phyloP scores from a whole-genome alignment of 2,329 filamentous ascomycete species.

The Bipolaris oryzae region DNA sequence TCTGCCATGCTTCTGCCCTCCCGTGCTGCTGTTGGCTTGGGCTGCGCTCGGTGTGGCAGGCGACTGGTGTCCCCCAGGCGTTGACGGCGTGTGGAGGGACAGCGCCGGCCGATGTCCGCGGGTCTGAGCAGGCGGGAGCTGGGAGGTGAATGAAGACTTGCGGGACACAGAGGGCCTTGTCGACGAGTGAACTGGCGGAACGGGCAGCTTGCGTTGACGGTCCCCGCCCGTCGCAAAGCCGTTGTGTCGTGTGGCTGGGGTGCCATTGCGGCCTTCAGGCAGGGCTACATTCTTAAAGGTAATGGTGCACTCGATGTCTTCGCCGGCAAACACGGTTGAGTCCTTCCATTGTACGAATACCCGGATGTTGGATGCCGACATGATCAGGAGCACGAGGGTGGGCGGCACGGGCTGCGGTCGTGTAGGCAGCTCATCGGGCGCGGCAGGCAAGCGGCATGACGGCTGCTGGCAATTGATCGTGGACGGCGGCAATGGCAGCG shows the following conservation, averaged over 20 bases:
- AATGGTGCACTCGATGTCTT: slow-evolving; percentile 93
- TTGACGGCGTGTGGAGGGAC: slow-evolving; percentile 60
- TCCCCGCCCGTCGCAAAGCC: slow-evolving; percentile 45
- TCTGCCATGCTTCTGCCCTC: slow-evolving; percentile 49
- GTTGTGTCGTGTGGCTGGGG: slow-evolving; percentile 42
- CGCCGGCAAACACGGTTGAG: slow-evolving; percentile 92
- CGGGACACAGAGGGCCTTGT: slow-evolving; percentile 44
- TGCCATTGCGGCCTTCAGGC: slow-evolving; percentile 50
- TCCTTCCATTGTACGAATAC: slow-evolving; percentile 96
- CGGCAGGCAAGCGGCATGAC: slow-evolving; percentile 36
- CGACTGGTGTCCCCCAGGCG: slow-evolving; percentile 33
- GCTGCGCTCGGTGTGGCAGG: slow-evolving; percentile 29
- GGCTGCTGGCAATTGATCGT: slow-evolving; percentile 21
- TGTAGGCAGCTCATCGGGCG: slow-evolving; percentile 41
- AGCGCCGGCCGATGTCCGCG: slow-evolving; percentile 71
- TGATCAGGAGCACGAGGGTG: slow-evolving; percentile 35
- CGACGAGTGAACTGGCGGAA: slow-evolving; percentile 46
- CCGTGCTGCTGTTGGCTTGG: slow-evolving; percentile 35
- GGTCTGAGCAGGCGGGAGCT: slow-evolving; percentile 43
- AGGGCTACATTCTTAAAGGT: slow-evolving; percentile 86
- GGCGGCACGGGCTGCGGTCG: slow-evolving; percentile 35
- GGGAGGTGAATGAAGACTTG: slow-evolving; percentile 45
- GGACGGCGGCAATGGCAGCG: slow-evolving; percentile 11
- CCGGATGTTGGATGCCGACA: slow-evolving; percentile 70
- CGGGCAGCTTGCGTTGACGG: slow-evolving; percentile 49